Percentiles rank a stretch among this genome's conserved stretches.
Evolutionary conservation across 2,329 filamentous ascomycete genomes (phyloP).

Genomic region (Lachnellula subtilissima): DNA sequence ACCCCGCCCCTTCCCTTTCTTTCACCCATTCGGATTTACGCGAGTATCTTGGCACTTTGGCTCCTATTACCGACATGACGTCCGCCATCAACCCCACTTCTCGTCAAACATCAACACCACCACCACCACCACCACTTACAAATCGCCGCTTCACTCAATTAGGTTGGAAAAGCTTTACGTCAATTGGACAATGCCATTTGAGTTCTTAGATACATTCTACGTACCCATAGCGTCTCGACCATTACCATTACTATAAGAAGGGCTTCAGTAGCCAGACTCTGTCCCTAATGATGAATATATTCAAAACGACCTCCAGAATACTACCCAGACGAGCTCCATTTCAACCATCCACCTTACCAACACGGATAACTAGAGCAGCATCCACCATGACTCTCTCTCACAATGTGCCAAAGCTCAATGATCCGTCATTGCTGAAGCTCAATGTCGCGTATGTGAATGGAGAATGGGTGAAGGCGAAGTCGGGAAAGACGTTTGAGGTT

Average conservation of each 20-base stretch:
- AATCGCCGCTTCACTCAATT: too few species aligned
- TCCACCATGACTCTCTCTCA: conserved; percentile 23
- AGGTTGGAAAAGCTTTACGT: not conserved
- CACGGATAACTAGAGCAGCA: conserved; percentile 17
- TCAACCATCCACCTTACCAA: conserved; percentile 22
- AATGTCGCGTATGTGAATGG: conserved; percentile 83
- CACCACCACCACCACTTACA: too few species aligned
- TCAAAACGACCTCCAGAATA: conserved; percentile 20
- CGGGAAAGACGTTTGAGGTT: conserved; percentile 88
- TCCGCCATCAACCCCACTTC: not conserved
- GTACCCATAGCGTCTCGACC: not conserved
- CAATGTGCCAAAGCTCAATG: conserved; percentile 57
- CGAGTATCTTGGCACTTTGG: too few species aligned
- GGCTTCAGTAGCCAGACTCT: not conserved
- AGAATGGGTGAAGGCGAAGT: conserved; percentile 81
- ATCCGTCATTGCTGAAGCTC: conserved; percentile 77
- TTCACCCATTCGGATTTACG: too few species aligned
- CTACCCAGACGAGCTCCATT: conserved; percentile 20
- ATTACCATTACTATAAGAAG: not conserved
- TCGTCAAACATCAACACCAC: too few species aligned
- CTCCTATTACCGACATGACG: not conserved
- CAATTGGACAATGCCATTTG: not conserved
- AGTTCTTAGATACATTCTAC: not conserved
- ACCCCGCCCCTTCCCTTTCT: too few species aligned
- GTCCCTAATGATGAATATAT: conserved; percentile 22